phyloP scores from a whole-genome alignment of 805 yeast genomes.

The Grigorovia humatica region DNA sequence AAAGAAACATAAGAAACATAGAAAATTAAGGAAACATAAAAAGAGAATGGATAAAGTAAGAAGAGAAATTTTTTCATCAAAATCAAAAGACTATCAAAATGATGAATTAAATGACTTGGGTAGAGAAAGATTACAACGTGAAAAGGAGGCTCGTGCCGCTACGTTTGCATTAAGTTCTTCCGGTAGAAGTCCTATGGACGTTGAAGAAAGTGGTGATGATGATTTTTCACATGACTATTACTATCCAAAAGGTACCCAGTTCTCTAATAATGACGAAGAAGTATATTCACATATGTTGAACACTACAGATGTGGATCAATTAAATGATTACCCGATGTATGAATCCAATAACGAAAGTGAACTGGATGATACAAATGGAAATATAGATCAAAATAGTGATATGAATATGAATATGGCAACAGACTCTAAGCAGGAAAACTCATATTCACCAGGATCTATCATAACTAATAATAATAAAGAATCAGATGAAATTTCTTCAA shows the following conservation, averaged over 20 bases:
- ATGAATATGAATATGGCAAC: background rate
- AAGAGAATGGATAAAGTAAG: constrained; percentile 14
- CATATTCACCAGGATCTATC: background rate
- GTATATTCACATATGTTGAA: background rate
- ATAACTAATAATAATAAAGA: background rate
- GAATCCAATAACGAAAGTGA: constrained; percentile 3
- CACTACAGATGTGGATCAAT: constrained; percentile 4
- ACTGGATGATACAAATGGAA: background rate
- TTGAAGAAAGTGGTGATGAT: constrained; percentile 4
- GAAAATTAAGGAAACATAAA: constrained; percentile 25
- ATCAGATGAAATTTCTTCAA: constrained; percentile 3
- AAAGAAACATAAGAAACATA: constrained; percentile 27
- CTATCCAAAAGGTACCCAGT: background rate
- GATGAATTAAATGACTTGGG: constrained; percentile 23
- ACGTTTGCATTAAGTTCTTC: constrained; percentile 32
- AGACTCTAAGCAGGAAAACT: background rate
- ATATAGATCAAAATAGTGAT: background rate
- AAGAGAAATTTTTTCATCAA: constrained; percentile 5
- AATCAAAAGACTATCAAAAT: constrained; percentile 12
- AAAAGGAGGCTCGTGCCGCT: constrained; percentile 35
- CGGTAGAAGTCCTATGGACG: constrained; percentile 5
- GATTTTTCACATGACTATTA: background rate
- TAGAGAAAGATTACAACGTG: constrained; percentile 31
- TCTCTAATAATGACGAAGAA: background rate
- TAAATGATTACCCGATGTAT: constrained; percentile 3